These are phyloP conservation scores for Colletotrichum simmondsii DNA, from an alignment of 2,329 filamentous ascomycete genomes.

Conservation along the genomic window DNA sequence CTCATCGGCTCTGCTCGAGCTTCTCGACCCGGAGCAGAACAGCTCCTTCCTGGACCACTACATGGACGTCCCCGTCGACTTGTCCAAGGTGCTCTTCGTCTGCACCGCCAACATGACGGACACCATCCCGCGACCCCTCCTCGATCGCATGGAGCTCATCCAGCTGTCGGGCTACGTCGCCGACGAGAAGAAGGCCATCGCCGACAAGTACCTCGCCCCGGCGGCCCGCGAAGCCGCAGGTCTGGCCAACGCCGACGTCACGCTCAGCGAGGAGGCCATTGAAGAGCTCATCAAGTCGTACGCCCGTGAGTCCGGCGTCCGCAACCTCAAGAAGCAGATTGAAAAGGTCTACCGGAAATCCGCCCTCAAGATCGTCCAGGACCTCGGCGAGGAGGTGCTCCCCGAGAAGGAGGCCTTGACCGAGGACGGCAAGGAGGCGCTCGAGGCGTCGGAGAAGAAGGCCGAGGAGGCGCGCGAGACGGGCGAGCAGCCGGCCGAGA, in stretches of 20 bases:
- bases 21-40: conserved; percentile 97
- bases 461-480: conserved; percentile 66
- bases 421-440: conserved; percentile 83
- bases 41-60: conserved; percentile 98
- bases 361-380: conserved; percentile 95
- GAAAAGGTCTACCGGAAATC: conserved; percentile 99
- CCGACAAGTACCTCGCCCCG: conserved; percentile 90
- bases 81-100: conserved; percentile 97
- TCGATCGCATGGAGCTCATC: conserved; percentile 98
- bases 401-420: conserved; percentile 86
- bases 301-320: conserved; percentile 95
- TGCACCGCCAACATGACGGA: conserved; percentile 99
- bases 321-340: conserved; percentile 99
- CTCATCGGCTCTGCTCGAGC: conserved; percentile 89
- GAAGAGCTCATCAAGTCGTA: conserved; percentile 98
- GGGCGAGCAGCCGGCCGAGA: conserved; percentile 40
- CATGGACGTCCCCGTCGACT: conserved; percentile 96
- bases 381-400: conserved; percentile 86
- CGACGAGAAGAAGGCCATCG: conserved; percentile 99
- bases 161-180: conserved; percentile 95
- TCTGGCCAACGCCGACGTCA: conserved; percentile 89
- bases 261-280: conserved; percentile 86
- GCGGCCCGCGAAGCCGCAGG: conserved; percentile 95
- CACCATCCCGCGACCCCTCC: conserved; percentile 91
- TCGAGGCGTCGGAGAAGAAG: conserved; percentile 77